Evolutionary conservation across 768 basidiomycete genomes (phyloP), one percentile per base, ranked within the genome.

Genomic region (Mycena vitilis): DNA sequence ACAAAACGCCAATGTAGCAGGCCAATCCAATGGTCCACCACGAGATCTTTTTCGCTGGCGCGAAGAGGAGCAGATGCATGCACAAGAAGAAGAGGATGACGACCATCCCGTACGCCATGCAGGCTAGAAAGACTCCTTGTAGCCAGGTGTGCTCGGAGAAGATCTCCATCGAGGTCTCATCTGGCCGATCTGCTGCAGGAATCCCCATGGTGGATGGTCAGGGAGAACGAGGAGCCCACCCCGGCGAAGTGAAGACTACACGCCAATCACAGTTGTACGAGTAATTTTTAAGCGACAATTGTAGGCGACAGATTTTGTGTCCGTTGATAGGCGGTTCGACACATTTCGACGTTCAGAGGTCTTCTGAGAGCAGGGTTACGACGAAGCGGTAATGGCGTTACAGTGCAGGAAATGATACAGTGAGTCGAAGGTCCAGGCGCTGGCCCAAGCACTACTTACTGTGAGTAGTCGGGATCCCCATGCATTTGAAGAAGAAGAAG

Each of bases 111-210:
- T 73, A 73, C 8, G 61, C 59, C 20, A 70, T 40, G 16, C 45
- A 55, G 15, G 65, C 58, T 8, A 73, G 65, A 22, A 70, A 54
- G 7, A 52, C 69, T 9, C 72, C 72, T 48, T 70, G 69, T 16
- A 66, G 62, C 72, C 72, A 73, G 20, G 66, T 70, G 60, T 70
- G 65, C 62, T 73, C 72, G 38, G 68, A 65, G 44, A 69, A 60
- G 10, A 69, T 59, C 40, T 62, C 57, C 23, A 40, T 40, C 15
- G 23, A 22, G 15, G 62, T 55, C 53, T 63, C 62, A 40, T 63
- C 53, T 16, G 53, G 62, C 22, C 34, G 40, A 42, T 63, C 36
- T 22, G 53, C 20, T 45, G 52, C 20, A 37, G 40, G 12, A 44
- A 44, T 13, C 15, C 51, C 30, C 62, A 63, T 63, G 44, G 53